A percentile compares a stretch with the other conserved stretches of the same genome.
These are phyloP conservation scores for Chamaecyparis obtusa DNA, from an alignment of 75 land plant genomes.

Conservation along the genomic window DNA sequence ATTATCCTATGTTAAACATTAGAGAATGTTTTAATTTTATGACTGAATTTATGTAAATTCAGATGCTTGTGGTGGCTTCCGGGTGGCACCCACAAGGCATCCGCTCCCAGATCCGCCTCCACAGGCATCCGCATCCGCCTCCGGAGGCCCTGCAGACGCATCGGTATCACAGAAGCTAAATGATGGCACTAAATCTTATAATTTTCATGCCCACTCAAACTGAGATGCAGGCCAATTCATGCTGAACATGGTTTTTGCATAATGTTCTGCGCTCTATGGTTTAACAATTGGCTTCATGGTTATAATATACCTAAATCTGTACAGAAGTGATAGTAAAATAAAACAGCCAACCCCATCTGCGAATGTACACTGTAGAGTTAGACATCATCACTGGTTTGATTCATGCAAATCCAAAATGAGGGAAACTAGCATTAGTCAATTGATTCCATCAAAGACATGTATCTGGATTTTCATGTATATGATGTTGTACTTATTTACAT, in stretches of 20 bases:
- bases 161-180: too few species aligned
- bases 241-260: background rate
- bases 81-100: too few species aligned
- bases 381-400: background rate
- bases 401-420: background rate
- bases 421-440: background rate
- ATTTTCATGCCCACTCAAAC: background rate
- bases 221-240: background rate
- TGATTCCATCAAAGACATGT: background rate
- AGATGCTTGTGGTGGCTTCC: too few species aligned
- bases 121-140: too few species aligned
- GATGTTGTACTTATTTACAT: too few species aligned
- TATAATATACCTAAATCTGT: background rate
- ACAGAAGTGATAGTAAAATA: background rate
- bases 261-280: background rate
- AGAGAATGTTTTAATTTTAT: too few species aligned
- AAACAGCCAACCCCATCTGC: background rate
- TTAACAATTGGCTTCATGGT: constrained; percentile 1
- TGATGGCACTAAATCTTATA: background rate
- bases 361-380: background rate
- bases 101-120: too few species aligned
- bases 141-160: too few species aligned
- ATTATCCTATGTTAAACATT: too few species aligned
- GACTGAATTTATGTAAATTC: too few species aligned
- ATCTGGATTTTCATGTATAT: too few species aligned